Base-by-base conservation (phyloP, 331 rosid species). In the Pyracantha coccinea region DNA sequence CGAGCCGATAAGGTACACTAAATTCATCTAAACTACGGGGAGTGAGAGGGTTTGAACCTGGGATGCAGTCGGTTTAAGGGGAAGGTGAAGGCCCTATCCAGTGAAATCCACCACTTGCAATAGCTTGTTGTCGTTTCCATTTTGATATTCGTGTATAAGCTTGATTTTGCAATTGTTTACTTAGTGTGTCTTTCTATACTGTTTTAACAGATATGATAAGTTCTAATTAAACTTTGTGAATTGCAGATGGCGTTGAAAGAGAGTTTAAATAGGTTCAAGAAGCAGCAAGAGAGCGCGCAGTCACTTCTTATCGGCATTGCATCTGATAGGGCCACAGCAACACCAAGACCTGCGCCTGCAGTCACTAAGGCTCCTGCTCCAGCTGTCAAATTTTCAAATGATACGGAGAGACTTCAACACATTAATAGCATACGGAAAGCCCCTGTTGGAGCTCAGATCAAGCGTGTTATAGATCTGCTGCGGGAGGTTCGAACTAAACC, bases 391-490 rank as follows among this genome's bases (percentile, higher is more conserved):
- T 92, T 92, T 76, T 94, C 99, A 0, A 94, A 85, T 69, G 97
- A 94, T 68, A 94, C 99, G 1, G 99, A 90, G 82, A 86, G 99
- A 76, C 97, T 95, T 73, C 99, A 95, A 71, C 96, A 92, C 29
- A 95, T 92, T 8, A 87, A 90, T 61, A 87, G 80, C 81, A 92
- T 95, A 2, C 85, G 97, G 57, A 95, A 89, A 57, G 80, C 87
- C 55, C 93, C 97, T 0, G 97, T 90, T 1, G 97, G 99, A 79
- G 93, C 97, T 75, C 99, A 95, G 86, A 92, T 95, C 84, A 95
- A 89, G 86, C 93, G 97, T 53, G 97, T 95, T 41, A 95, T 95
- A 27, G 84, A 83, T 86, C 87, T 90, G 58, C 88, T 95, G 68
- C 75, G 81, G 4, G 96, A 95, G 97, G 99, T 92, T 77, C 50